Evolutionary conservation across 176 grass and related monocot genomes (phyloP), one percentile per base, ranked within the genome.

Genomic region (Hyparrhenia diplandra): DNA sequence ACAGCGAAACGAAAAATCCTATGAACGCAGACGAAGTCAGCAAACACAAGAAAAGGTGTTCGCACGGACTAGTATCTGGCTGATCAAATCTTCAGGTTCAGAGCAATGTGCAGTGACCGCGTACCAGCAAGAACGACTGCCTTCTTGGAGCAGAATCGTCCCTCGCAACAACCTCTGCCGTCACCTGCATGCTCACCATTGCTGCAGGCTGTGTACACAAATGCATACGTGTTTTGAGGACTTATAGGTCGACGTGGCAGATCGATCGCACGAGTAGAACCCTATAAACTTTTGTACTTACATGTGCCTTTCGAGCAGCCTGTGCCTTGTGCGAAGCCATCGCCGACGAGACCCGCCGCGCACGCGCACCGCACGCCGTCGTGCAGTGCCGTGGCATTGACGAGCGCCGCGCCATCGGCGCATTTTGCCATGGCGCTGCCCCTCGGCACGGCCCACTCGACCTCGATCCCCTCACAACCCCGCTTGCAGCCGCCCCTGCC

Each of bases 81-180:
- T 37, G 31, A 74, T 66, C 29, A 37, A 72, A 71, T 52, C 18
- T n/a, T n/a, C n/a, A n/a, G n/a, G 23, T 25, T 1, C 10, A n/a
- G n/a, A 10, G 18, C 10, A 41, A 63, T 25, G n/a, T 29, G 10
- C 18, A n/a, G 21, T 75, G 73, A 52, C 16, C 58, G 67, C 80
- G 31, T 92, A 97, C 94, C 92, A 63, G 79, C 82, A 75, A 98
- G 76, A 51, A 77, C 80, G 64, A 87, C 82, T 18, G 91, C 82
- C 55, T 69, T 82, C 76, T 90, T 95, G 68, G 85, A 89, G 84
- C 95, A 95, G 84, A 98, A 91, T 37, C 67, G 87, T 34, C 95
- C 88, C 36, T 82, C 69, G 84, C 95, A 92, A 49, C 92, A 93
- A 12, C 62, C 67, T 34, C 10, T 28, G 68, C 58, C 76, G 57